Evolutionary conservation across 2,329 filamentous ascomycete genomes (phyloP), one percentile per base, ranked within the genome.

Genomic region (Orbilia oligospora): DNA sequence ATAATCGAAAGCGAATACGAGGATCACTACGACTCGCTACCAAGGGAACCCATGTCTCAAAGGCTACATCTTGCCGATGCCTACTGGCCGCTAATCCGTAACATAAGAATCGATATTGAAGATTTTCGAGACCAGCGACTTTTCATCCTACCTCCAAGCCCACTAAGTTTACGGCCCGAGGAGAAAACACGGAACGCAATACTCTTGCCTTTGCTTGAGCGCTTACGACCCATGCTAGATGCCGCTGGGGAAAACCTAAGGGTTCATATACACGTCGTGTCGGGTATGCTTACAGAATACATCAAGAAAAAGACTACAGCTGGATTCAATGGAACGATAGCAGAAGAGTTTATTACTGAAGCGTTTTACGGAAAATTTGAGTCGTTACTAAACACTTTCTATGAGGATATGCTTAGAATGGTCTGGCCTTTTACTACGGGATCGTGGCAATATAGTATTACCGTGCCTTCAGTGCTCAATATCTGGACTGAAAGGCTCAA

Each of bases 341-440:
- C 56, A 1, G 56, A 38, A 5, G 24, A 44, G 33, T 36, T 41
- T 27, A 18, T 33, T 6, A 16, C 2, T 10, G 56, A 33, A 27
- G 36, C 18, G 6, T 1, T 24, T 1, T 51, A 22, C 30, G 41
- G 48, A 0, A 44, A 4, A 0, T 30, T 44, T 20, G 48, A 55
- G 41, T 22, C 6, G 4, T 27, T 70, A 5, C 41, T 61, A 4
- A 44, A 41, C 3, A 22, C 33, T 2, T 68, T 68, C 46, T 75
- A 63, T 16, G 33, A 53, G 18, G 53, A 63, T 14, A 68, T 68
- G 63, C 36, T 75, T 24, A 12, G 64, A 3, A 68, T 24, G 22
- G 30, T 24, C 1, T 75, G 63, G 71, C 64, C 64, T 20, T 64
- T 75, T 16, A 68, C 71, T 5, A 36, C 41, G 0, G 71, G 71